Evolutionary conservation across 2,329 filamentous ascomycete genomes (phyloP).

Genomic region (Stachybotrys chartarum): DNA sequence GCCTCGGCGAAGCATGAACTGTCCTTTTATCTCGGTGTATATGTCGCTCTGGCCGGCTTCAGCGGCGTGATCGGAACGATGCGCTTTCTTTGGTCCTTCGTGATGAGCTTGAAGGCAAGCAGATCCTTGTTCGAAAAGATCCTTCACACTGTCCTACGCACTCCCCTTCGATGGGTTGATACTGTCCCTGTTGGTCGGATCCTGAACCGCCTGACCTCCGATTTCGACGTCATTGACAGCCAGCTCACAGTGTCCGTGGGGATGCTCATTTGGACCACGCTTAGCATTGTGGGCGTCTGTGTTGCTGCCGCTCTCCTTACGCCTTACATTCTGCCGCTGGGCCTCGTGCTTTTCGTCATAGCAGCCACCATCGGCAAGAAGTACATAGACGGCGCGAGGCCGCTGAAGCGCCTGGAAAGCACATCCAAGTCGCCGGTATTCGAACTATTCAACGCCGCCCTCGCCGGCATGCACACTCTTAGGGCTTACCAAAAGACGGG

Average conservation of each 20-base stretch:
- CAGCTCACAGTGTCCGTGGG: conserved; percentile 56
- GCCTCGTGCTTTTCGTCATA: conserved; percentile 48
- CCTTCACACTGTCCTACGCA: conserved; percentile 59
- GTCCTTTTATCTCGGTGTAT: conserved; percentile 61
- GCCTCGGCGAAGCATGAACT: conserved; percentile 31
- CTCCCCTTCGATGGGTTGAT: conserved; percentile 73
- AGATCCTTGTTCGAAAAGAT: conserved; percentile 59
- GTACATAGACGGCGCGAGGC: conserved; percentile 65
- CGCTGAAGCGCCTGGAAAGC: conserved; percentile 71
- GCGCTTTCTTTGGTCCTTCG: conserved; percentile 56
- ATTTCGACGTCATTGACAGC: conserved; percentile 69
- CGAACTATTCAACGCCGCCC: conserved; percentile 68
- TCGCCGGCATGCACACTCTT: conserved; percentile 68
- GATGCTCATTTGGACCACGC: conserved; percentile 50
- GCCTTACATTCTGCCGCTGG: conserved; percentile 55
- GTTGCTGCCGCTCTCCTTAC: conserved; percentile 63
- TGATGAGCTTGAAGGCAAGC: conserved; percentile 63
- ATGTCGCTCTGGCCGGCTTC: conserved; percentile 51
- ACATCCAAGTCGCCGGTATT: conserved; percentile 73
- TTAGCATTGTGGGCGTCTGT: conserved; percentile 59
- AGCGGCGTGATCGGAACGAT: conserved; percentile 53
- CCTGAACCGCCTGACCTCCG: conserved; percentile 70
- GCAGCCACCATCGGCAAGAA: conserved; percentile 50
- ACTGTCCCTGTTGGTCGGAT: conserved; percentile 72
- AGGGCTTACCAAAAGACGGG: conserved; percentile 65